Evolutionary conservation across 139 green algal species (phyloP).

Genomic region (Tetradesmus obliquus): DNA sequence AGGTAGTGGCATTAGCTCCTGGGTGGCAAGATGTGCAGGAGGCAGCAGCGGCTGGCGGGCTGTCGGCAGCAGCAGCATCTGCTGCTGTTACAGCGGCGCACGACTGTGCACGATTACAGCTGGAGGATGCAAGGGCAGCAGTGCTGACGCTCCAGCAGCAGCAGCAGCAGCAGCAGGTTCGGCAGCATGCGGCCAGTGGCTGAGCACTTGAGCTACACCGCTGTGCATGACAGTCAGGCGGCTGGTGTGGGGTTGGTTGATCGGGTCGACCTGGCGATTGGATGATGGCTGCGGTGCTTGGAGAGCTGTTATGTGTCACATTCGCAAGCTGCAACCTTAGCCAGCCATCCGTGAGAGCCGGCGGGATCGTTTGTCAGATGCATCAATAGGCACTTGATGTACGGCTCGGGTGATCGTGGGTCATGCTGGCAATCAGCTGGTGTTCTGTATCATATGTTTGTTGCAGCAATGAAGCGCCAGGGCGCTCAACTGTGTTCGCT

Average conservation of each 20-base stretch:
- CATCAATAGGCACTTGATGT: too few species aligned
- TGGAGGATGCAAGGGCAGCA: conserved; percentile 1
- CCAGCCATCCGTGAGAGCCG: too few species aligned
- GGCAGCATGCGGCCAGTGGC: not conserved
- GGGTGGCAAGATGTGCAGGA: conserved; percentile 47
- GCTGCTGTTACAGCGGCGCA: not conserved
- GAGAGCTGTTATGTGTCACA: too few species aligned
- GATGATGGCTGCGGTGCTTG: too few species aligned
- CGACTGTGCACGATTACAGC: conserved; percentile 26
- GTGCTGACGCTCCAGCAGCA: conserved; percentile 25
- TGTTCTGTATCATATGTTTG: not conserved
- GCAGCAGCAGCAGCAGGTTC: not conserved
- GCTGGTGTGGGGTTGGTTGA: too few species aligned
- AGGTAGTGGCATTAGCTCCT: conserved; percentile 68
- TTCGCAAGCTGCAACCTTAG: too few species aligned
- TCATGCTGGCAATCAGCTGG: not conserved
- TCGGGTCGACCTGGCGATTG: too few species aligned
- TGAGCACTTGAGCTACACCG: not conserved
- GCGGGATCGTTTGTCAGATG: too few species aligned
- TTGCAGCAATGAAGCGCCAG: not conserved
- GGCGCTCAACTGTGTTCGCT: not conserved
- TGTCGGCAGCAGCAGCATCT: not conserved
- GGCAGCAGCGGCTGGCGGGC: not conserved
- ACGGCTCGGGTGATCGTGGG: too few species aligned
- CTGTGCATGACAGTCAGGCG: not conserved